Percentiles rank a stretch among this genome's conserved stretches.
Conservation (phyloP, 176 grass and related monocot species). For the Stipa capillata region DNA sequence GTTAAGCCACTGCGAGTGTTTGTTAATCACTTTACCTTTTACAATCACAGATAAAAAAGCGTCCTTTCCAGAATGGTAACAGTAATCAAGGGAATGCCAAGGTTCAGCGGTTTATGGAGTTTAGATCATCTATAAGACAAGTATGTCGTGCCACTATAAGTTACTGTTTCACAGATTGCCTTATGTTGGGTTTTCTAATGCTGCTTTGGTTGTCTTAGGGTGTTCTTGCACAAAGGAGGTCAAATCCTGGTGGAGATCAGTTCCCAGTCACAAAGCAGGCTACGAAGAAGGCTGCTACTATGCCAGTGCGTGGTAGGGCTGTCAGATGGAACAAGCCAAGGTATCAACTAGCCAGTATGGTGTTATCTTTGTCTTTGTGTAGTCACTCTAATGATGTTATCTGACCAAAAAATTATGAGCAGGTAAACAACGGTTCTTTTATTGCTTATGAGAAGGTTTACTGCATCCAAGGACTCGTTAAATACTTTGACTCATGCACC, state of each 20-base stretch:
- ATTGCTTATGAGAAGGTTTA: slow-evolving; percentile 38
- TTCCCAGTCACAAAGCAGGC: slow-evolving; percentile 63
- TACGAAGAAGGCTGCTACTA: slow-evolving; percentile 62
- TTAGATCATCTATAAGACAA: slow-evolving; percentile 85
- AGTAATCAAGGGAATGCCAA: slow-evolving; percentile 47
- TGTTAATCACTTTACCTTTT: not conserved
- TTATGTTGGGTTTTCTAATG: slow-evolving; percentile 13
- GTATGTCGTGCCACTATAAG: slow-evolving; percentile 20
- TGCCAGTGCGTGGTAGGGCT: slow-evolving; percentile 43
- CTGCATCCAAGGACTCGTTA: slow-evolving; percentile 35
- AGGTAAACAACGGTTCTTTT: slow-evolving; percentile 73
- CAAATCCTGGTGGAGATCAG: slow-evolving; percentile 82
- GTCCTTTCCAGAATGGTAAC: slow-evolving; percentile 50
- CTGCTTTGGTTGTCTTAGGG: slow-evolving; percentile 49
- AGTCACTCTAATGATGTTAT: slow-evolving; percentile 3
- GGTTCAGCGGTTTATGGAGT: slow-evolving; percentile 54
- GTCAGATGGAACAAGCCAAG: slow-evolving; percentile 70
- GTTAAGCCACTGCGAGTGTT: not conserved
- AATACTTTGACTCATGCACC: slow-evolving; percentile 22
- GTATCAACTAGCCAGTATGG: slow-evolving; percentile 22
- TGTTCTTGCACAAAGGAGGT: slow-evolving; percentile 67
- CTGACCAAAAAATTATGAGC: slow-evolving; percentile 20
- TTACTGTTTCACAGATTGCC: not conserved
- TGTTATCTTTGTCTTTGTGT: not conserved
- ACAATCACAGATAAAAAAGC: slow-evolving; percentile 60